Evolutionary conservation across 2,329 filamentous ascomycete species (phyloP), one percentile per base, ranked within the genome.

Genomic region (Fusarium miscanthi): DNA sequence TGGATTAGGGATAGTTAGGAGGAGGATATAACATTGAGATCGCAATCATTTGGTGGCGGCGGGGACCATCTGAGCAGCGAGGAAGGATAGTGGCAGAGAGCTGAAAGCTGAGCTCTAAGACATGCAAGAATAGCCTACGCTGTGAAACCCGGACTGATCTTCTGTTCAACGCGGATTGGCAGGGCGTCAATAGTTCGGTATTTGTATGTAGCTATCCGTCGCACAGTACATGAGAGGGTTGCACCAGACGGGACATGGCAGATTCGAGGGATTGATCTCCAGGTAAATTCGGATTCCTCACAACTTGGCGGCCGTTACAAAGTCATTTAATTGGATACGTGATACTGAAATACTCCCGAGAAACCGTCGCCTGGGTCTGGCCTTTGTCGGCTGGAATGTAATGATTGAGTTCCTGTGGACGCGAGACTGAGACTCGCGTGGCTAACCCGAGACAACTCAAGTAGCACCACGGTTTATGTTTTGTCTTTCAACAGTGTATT

Each of bases 401-500:
- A 51, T 42, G 38, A 51, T 35, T 37, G 38, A 52, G 25, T 48
- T 69, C 52, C 57, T 43, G 46, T 54, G 27, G 46, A 49, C 48
- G 65, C 40, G 43, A 51, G 56, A 57, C 53, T 70, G 58, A 66
- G 65, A 68, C 68, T 63, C 69, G 69, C 63, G 63, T 73, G 73
- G 71, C 74, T 52, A 56, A 54, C 61, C 73, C 63, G 73, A 76
- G 73, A 76, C 58, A 74, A 40, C 43, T 41, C 25, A 16, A 49
- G 49, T 48, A 27, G 48, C 41, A 45, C 48, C 38, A 42, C 31
- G 40, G 42, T 58, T 30, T 57, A 43, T 65, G 54, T 58, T 49
- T 67, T 52, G 40, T 42, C 30, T 62, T 41, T 43, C 37, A n/a
- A 59, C 52, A 65, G 35, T 58, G 25, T 43, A 43, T 31, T 33